A percentile compares a stretch with the other conserved stretches of the same genome.
These are phyloP conservation scores for Diospyros kaki DNA, from an alignment of 148 eudicot species.

Conservation along the genomic window DNA sequence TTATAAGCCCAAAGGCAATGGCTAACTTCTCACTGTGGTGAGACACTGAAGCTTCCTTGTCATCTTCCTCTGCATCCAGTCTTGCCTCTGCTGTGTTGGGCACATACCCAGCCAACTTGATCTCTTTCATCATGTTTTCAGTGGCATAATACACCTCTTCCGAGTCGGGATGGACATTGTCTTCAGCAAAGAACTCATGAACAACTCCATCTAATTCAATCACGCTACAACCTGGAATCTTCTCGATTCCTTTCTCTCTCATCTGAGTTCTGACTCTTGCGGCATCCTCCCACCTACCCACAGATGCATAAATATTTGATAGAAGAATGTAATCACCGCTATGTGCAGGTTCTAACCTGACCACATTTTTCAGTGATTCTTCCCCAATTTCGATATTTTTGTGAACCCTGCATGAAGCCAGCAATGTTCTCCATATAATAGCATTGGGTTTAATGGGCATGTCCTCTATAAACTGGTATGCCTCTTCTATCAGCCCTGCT, in stretches of 20 bases:
- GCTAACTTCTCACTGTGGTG: slow-evolving; percentile 47
- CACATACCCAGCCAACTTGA: slow-evolving; percentile 36
- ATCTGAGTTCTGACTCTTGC: slow-evolving; percentile 24
- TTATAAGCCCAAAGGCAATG: slow-evolving; percentile 39
- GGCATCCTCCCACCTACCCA: slow-evolving; percentile 30
- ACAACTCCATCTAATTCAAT: slow-evolving; percentile 31
- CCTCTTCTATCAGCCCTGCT: slow-evolving; percentile 39
- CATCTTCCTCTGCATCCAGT: slow-evolving; percentile 38
- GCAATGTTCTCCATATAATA: slow-evolving; percentile 36
- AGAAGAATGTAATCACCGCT: slow-evolving; percentile 37
- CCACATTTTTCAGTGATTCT: slow-evolving; percentile 26
- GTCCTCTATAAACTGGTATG: slow-evolving; percentile 31
- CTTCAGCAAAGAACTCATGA: slow-evolving; percentile 37
- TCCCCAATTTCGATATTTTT: slow-evolving; percentile 32
- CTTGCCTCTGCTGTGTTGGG: slow-evolving; percentile 30
- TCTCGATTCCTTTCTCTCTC: slow-evolving; percentile 29
- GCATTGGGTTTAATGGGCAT: slow-evolving; percentile 41
- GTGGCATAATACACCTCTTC: slow-evolving; percentile 24
- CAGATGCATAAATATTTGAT: slow-evolving; percentile 32
- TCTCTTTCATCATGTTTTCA: slow-evolving; percentile 27
- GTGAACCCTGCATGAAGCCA: slow-evolving; percentile 37
- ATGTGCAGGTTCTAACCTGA: slow-evolving; percentile 24
- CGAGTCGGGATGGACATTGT: slow-evolving; percentile 19
- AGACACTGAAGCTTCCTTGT: slow-evolving; percentile 34
- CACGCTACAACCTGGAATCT: slow-evolving; percentile 36